Evolutionary conservation across 2,329 filamentous ascomycete species (phyloP).

Genomic region (Alternaria metachromatica): DNA sequence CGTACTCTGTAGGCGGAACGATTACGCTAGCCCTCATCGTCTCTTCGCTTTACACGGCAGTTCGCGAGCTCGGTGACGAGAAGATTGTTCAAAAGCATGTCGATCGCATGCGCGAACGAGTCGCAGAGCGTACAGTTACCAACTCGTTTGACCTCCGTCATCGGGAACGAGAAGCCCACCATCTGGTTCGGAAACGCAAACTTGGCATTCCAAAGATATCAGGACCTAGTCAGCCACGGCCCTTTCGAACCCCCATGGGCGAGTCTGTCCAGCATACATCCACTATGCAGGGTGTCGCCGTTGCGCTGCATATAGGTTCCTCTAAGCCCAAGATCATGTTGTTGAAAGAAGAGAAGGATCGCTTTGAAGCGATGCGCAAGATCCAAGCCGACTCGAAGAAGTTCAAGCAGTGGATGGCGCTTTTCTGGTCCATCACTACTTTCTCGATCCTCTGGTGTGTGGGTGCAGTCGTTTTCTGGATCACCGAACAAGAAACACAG

Average conservation of each 20-base stretch:
- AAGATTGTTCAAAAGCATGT: conserved; percentile 68
- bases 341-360: conserved; percentile 65
- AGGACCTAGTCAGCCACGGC: conserved; percentile 30
- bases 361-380: conserved; percentile 81
- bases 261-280: conserved; percentile 14
- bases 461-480: conserved; percentile 78
- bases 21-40: conserved; percentile 86
- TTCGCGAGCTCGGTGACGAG: conserved; percentile 64
- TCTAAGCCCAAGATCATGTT: conserved; percentile 59
- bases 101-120: conserved; percentile 60
- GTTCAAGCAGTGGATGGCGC: conserved; percentile 76
- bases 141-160: conserved; percentile 57
- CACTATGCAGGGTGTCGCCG: conserved; percentile 9
- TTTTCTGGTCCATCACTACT: conserved; percentile 70
- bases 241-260: conserved; percentile 29
- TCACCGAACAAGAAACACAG: conserved; percentile 61
- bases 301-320: conserved; percentile 15
- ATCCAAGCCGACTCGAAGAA: conserved; percentile 72
- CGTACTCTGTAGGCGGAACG: conserved; percentile 82
- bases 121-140: conserved; percentile 62
- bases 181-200: conserved; percentile 26
- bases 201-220: conserved; percentile 31
- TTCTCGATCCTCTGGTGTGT: conserved; percentile 81
- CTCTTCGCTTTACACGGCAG: conserved; percentile 75
- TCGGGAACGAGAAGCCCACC: conserved; percentile 35